A percentile compares a stretch with the other conserved stretches of the same genome.
Evolutionary conservation across 257 asterid species (phyloP).

Genomic region (Rhazya stricta): DNA sequence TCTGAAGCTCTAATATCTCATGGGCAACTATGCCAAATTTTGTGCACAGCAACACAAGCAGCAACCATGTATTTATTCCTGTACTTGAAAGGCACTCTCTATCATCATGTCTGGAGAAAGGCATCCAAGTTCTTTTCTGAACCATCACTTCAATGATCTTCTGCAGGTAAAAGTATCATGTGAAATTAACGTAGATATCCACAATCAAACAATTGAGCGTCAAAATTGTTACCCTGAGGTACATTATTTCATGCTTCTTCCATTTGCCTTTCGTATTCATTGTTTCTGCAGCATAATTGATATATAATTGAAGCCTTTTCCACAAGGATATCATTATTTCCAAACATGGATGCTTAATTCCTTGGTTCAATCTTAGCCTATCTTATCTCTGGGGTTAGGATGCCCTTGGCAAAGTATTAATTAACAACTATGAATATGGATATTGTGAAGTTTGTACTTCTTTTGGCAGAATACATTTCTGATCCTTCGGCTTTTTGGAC

Average conservation of each 20-base stretch:
- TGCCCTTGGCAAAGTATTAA: not conserved
- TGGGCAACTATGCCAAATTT: not conserved
- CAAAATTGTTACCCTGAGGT: slow-evolving; percentile 53
- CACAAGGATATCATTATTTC: not conserved
- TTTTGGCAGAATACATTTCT: not conserved
- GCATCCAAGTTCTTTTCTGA: not conserved
- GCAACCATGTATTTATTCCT: not conserved
- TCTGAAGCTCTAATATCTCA: not conserved
- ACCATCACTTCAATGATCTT: not conserved
- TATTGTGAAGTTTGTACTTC: not conserved
- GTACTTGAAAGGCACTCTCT: not conserved
- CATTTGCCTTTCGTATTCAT: not conserved
- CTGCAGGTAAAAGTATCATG: slow-evolving; percentile 42
- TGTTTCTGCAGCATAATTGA: not conserved
- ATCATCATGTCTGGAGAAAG: not conserved
- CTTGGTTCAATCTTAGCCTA: not conserved
- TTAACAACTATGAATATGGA: not conserved
- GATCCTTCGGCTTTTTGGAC: slow-evolving; percentile 5
- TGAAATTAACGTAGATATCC: slow-evolving; percentile 32
- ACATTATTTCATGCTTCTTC: not conserved
- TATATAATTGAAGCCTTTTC: not conserved
- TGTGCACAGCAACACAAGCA: not conserved
- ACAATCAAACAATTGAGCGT: slow-evolving; percentile 29
- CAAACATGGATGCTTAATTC: not conserved
- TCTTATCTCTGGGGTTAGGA: too few relatives aligned